Conservation (phyloP, 2,329 filamentous ascomycete species). For the Pyrenochaeta sp. region DNA sequence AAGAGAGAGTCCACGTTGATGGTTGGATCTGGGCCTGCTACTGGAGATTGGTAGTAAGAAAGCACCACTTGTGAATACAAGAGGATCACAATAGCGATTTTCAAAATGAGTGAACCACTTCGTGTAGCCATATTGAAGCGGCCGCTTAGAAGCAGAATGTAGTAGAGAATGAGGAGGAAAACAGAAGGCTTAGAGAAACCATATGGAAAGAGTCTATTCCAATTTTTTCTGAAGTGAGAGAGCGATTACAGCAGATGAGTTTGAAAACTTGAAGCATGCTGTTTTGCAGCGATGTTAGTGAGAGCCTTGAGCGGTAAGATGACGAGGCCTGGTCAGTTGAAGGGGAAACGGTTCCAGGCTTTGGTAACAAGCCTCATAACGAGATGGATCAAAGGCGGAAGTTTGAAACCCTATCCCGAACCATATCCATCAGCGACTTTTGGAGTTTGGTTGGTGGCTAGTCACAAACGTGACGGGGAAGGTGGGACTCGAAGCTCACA, state of each 20-base stretch:
- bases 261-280: constrained; percentile 5
- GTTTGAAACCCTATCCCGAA: not conserved
- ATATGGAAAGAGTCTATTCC: not conserved
- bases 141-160: not conserved
- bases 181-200: not conserved
- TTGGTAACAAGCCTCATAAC: not conserved
- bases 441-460: constrained; percentile 2
- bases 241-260: not conserved
- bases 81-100: not conserved
- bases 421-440: not conserved
- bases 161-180: constrained; percentile 1
- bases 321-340: constrained; percentile 10
- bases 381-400: not conserved
- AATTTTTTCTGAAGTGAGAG: constrained; percentile 18
- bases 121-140: not conserved
- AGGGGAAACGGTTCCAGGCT: constrained; percentile 5
- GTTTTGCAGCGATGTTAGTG: constrained; percentile 15
- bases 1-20: constrained; percentile 29
- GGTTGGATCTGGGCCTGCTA: constrained; percentile 19
- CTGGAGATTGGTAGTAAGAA: constrained; percentile 23
- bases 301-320: constrained; percentile 22
- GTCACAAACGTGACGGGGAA: constrained; percentile 19
- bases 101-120: not conserved
- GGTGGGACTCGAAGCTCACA: not conserved
- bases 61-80: not conserved